These are phyloP conservation scores for Claviceps monticola DNA, from an alignment of 2,329 filamentous ascomycete genomes.

Conservation along the genomic window DNA sequence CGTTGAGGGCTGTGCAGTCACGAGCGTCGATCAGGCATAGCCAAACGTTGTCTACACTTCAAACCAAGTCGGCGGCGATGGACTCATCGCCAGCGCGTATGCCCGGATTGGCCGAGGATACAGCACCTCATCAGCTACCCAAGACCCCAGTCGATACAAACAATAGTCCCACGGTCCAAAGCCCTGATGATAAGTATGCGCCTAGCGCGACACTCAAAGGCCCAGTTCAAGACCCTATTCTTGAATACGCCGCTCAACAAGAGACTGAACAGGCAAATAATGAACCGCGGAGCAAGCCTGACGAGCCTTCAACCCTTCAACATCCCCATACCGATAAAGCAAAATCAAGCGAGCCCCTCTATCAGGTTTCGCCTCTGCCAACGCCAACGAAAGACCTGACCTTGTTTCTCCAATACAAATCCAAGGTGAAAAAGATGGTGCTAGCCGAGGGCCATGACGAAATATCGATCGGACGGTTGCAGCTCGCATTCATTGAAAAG, in stretches of 20 bases:
- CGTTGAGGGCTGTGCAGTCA: constrained; percentile 53
- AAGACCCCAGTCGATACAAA: constrained; percentile 6
- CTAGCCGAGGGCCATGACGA: constrained; percentile 72
- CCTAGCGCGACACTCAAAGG: constrained; percentile 46
- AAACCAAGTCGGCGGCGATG: constrained; percentile 23
- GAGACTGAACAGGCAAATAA: constrained; percentile 7
- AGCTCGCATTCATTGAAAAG: constrained; percentile 96
- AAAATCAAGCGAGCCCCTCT: constrained; percentile 33
- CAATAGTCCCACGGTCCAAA: constrained; percentile 30
- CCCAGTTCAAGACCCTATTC: constrained; percentile 34
- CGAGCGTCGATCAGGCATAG: constrained; percentile 37
- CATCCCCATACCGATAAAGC: constrained; percentile 23
- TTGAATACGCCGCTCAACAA: constrained; percentile 7
- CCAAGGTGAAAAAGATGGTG: constrained; percentile 91
- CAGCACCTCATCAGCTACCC: constrained; percentile 10
- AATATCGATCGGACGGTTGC: constrained; percentile 73
- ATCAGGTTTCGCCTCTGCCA: constrained; percentile 49
- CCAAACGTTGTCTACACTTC: constrained; percentile 33
- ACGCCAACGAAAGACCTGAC: constrained; percentile 72
- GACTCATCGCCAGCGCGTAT: constrained; percentile 51
- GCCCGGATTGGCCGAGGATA: constrained; percentile 52
- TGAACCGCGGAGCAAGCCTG: constrained; percentile 9
- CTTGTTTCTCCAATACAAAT: constrained; percentile 90
- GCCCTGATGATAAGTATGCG: constrained; percentile 49
- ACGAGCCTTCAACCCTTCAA: constrained; percentile 9